A percentile compares a stretch with the other conserved stretches of the same genome.
Evolutionary conservation across 441 rosid genomes (phyloP).

Genomic region (Breynia disticha): DNA sequence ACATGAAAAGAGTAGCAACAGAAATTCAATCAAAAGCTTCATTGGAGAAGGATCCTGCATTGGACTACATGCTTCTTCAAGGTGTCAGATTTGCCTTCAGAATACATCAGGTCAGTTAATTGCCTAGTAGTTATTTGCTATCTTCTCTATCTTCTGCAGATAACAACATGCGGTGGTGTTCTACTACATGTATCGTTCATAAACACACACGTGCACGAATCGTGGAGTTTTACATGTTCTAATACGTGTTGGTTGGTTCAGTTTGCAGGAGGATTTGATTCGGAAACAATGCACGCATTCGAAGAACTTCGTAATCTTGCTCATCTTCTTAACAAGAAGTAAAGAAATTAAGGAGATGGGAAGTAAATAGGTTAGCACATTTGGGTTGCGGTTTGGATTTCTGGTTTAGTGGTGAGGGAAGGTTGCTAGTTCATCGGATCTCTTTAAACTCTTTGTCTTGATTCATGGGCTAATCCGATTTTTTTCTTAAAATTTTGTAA

Average conservation of each 20-base stretch:
- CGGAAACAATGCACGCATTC: conserved; percentile 71
- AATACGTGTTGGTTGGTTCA: conserved; percentile 20
- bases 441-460: too few species aligned
- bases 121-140: too few species aligned
- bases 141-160: too few species aligned
- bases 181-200: too few species aligned
- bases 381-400: too few species aligned
- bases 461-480: too few species aligned
- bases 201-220: too few species aligned
- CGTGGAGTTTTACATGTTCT: background rate
- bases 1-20: conserved; percentile 59
- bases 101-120: conserved; percentile 53
- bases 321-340: conserved; percentile 45
- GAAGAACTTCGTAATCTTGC: conserved; percentile 68
- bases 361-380: too few species aligned
- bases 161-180: too few species aligned
- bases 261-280: conserved; percentile 85
- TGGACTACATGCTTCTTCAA: conserved; percentile 69
- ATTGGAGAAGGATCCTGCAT: conserved; percentile 53
- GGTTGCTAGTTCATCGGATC: too few species aligned
- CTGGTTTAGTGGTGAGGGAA: too few species aligned
- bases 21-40: conserved; percentile 48
- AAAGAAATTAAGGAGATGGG: background rate
- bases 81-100: conserved; percentile 82
- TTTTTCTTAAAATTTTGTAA: too few species aligned